Percentiles rank a stretch among this genome's conserved stretches.
phyloP scores from a whole-genome alignment of 176 grass and related monocot genomes.

The Carex cristatella region DNA sequence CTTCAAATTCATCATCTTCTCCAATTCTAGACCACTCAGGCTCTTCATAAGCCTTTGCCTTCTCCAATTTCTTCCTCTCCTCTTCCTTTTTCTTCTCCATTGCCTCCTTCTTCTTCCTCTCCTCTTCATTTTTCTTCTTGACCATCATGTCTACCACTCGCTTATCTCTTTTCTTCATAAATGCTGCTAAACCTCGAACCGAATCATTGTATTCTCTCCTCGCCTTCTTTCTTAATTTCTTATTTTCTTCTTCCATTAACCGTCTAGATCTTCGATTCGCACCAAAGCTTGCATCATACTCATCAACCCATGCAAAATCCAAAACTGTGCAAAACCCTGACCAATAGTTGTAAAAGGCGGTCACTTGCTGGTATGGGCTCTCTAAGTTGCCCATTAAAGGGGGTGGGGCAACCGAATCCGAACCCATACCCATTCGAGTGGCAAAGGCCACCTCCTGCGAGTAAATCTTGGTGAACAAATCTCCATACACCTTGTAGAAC shows the following conservation, averaged over 20 bases:
- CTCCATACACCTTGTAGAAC: conserved; percentile 94
- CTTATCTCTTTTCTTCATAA: conserved; percentile 95
- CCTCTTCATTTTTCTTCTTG: conserved; percentile 68
- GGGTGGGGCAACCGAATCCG: conserved; percentile 36
- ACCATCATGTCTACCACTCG: conserved; percentile 72
- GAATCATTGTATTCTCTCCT: conserved; percentile 85
- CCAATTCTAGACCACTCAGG: conserved; percentile 73
- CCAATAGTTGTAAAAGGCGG: conserved; percentile 86
- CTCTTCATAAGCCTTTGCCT: conserved; percentile 59
- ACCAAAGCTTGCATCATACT: conserved; percentile 54
- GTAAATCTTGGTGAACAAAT: conserved; percentile 68
- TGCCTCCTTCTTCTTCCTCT: conserved; percentile 54
- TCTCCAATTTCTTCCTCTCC: conserved; percentile 74
- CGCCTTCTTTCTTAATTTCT: conserved; percentile 71
- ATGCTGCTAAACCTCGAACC: conserved; percentile 54
- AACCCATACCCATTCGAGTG: conserved; percentile 45
- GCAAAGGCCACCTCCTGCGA: conserved; percentile 72
- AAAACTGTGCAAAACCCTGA: conserved; percentile 62
- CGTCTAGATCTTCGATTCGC: conserved; percentile 61
- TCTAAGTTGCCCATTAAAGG: conserved; percentile 89
- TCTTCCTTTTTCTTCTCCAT: conserved; percentile 61
- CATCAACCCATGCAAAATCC: conserved; percentile 84
- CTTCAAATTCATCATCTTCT: conserved; percentile 33
- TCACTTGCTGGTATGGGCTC: conserved; percentile 61
- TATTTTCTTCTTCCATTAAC: conserved; percentile 95